Evolutionary conservation across 371 early-diverging fungal genomes (phyloP).

Genomic region (Rhizopus stolonifer): DNA sequence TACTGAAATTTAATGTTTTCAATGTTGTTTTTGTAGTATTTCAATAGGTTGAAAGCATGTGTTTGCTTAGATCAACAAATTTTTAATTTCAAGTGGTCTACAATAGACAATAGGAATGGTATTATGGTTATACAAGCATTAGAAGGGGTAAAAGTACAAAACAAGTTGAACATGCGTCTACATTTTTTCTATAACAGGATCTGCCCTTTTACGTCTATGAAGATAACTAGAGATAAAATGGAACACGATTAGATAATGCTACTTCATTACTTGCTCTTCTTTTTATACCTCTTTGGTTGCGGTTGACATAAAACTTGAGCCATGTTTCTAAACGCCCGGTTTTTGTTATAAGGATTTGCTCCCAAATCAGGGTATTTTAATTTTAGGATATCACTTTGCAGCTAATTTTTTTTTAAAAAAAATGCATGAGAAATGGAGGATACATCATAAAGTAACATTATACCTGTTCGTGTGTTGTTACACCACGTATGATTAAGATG

Average conservation of each 20-base stretch:
- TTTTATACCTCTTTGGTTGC: conserved; percentile 54
- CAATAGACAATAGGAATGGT: too few species aligned
- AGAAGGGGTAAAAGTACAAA: too few species aligned
- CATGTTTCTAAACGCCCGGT: conserved; percentile 49
- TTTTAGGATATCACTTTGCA: conserved; percentile 32
- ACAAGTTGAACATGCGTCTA: too few species aligned
- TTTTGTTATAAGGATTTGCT: conserved; percentile 53
- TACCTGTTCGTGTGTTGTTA: conserved; percentile 90
- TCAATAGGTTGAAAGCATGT: too few species aligned
- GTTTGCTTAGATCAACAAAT: too few species aligned
- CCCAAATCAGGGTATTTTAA: conserved; percentile 47
- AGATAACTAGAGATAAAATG: conserved; percentile 27
- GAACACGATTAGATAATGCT: not conserved
- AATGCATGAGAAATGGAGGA: not conserved
- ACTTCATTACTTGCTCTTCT: not conserved
- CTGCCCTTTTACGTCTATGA: conserved; percentile 36
- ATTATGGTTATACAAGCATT: too few species aligned
- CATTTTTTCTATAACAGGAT: conserved; percentile 18
- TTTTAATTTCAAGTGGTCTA: too few species aligned
- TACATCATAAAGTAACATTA: not conserved
- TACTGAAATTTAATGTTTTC: too few species aligned
- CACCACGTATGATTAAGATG: conserved; percentile 64
- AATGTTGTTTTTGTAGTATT: too few species aligned
- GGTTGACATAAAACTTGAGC: conserved; percentile 59
- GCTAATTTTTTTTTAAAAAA: conserved; percentile 4